Percentiles rank a stretch among this genome's conserved stretches.
Conservation (phyloP, 805 yeast genomes). For the Lipomyces chichibuensis region DNA sequence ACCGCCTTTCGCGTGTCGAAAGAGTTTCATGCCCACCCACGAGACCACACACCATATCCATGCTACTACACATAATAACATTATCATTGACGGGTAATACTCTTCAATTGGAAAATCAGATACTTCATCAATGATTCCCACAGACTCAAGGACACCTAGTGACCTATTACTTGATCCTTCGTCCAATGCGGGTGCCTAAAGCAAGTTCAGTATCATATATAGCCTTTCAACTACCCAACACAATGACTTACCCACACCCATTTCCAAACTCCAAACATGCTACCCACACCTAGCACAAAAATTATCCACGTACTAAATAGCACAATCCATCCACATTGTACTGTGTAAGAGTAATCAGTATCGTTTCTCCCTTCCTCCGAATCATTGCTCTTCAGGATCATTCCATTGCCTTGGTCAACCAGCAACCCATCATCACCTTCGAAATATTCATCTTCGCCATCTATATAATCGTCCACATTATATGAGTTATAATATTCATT, state of each 20-base stretch:
- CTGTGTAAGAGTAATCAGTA: constrained; percentile 18
- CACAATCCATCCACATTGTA: constrained; percentile 36
- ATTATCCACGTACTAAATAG: constrained; percentile 31
- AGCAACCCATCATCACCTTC: constrained; percentile 3
- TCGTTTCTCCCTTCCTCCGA: constrained; percentile 9
- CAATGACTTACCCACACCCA: constrained; percentile 33
- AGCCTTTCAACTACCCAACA: background rate
- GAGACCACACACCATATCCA: constrained; percentile 76
- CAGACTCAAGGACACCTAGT: background rate
- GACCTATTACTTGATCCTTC: background rate
- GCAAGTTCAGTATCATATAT: background rate
- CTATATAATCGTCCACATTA: constrained; percentile 10
- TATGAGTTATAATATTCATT: constrained; percentile 5
- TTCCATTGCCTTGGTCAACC: background rate
- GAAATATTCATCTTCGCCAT: constrained; percentile 15
- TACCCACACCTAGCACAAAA: constrained; percentile 30
- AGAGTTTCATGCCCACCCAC: constrained; percentile 80
- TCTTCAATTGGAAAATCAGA: constrained; percentile 45
- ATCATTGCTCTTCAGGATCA: constrained; percentile 1
- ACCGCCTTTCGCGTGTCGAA: constrained; percentile 75
- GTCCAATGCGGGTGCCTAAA: constrained; percentile 3
- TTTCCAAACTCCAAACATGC: constrained; percentile 35
- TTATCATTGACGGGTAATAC: constrained; percentile 46
- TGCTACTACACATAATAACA: constrained; percentile 45
- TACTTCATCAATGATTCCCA: constrained; percentile 15